Percentiles rank a stretch among this genome's conserved stretches.
These are phyloP conservation scores for Narthecium ossifragum DNA, from an alignment of 106 monocot genomes.

Conservation along the genomic window DNA sequence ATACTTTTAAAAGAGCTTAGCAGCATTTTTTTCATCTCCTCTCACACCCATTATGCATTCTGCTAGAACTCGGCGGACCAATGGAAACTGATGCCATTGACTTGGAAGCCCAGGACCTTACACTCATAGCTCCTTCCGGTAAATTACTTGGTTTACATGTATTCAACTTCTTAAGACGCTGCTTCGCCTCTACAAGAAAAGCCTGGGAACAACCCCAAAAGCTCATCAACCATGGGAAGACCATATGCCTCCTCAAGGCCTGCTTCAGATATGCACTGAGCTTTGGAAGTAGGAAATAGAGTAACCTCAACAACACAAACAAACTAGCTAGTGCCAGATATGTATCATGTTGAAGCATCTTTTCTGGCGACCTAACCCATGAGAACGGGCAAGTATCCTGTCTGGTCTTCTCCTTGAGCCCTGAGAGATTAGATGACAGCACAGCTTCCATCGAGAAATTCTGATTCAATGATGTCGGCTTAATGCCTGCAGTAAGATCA, in stretches of 20 bases:
- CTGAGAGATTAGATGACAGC: slow-evolving; percentile 25
- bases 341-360: slow-evolving; percentile 48
- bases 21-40: slow-evolving; percentile 30
- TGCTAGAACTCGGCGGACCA: slow-evolving; percentile 51
- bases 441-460: slow-evolving; percentile 33
- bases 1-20: too few species aligned
- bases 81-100: slow-evolving; percentile 70
- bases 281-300: slow-evolving; percentile 48
- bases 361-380: slow-evolving; percentile 94
- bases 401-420: slow-evolving; percentile 20
- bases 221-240: slow-evolving; percentile 25
- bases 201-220: slow-evolving; percentile 32
- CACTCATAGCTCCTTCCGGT: slow-evolving; percentile 63
- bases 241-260: slow-evolving; percentile 49
- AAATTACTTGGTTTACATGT: slow-evolving; percentile 54
- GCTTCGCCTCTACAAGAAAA: slow-evolving; percentile 33
- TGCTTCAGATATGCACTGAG: slow-evolving; percentile 26
- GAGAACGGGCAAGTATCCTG: slow-evolving; percentile 77
- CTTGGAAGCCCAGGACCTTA: slow-evolving; percentile 67
- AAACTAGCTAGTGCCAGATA: slow-evolving; percentile 48
- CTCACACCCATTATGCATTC: slow-evolving; percentile 17
- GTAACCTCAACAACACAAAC: slow-evolving; percentile 51
- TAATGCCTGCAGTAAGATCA: not conserved
- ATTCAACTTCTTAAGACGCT: slow-evolving; percentile 24
- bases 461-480: not conserved